phyloP scores from a whole-genome alignment of 2,329 filamentous ascomycete genomes.

The Cordyceps cateniannulata region DNA sequence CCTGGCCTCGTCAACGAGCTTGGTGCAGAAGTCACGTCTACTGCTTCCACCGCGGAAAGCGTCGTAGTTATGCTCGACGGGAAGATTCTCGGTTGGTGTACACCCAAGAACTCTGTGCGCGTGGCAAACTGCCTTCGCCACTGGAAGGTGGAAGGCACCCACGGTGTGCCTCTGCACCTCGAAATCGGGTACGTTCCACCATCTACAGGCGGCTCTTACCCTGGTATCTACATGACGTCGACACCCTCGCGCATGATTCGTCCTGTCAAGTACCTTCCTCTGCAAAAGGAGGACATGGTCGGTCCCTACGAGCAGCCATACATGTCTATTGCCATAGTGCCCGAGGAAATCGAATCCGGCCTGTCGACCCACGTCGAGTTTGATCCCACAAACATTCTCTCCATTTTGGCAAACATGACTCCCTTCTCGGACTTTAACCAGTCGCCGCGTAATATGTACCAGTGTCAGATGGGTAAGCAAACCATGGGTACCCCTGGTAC shows the following conservation, averaged over 20 bases:
- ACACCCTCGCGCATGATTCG: slow-evolving; percentile 80
- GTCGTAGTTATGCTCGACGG: slow-evolving; percentile 89
- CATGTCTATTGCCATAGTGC: slow-evolving; percentile 94
- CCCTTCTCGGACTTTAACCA: slow-evolving; percentile 99
- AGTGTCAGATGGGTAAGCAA: slow-evolving; percentile 99
- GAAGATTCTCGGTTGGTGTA: slow-evolving; percentile 82
- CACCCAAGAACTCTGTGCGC: slow-evolving; percentile 70
- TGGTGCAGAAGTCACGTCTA: slow-evolving; percentile 70
- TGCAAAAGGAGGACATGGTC: slow-evolving; percentile 80
- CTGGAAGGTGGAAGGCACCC: slow-evolving; percentile 89
- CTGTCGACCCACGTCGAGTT: slow-evolving; percentile 91
- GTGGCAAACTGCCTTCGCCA: slow-evolving; percentile 84
- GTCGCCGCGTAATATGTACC: slow-evolving; percentile 98
- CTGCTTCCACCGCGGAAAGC: slow-evolving; percentile 73
- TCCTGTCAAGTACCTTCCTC: slow-evolving; percentile 84
- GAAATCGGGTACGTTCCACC: slow-evolving; percentile 90
- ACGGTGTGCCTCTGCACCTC: slow-evolving; percentile 73
- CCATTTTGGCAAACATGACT: slow-evolving; percentile 96
- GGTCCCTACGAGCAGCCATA: slow-evolving; percentile 95
- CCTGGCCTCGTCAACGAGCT: slow-evolving; percentile 70
- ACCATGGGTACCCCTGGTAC: slow-evolving; percentile 96
- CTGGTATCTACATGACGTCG: slow-evolving; percentile 90
- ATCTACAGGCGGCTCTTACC: slow-evolving; percentile 88
- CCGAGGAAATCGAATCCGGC: slow-evolving; percentile 79
- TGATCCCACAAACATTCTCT: slow-evolving; percentile 92